These are phyloP conservation scores for Tuber melanosporum DNA, from an alignment of 495 filamentous ascomycete species.

Conservation along the genomic window DNA sequence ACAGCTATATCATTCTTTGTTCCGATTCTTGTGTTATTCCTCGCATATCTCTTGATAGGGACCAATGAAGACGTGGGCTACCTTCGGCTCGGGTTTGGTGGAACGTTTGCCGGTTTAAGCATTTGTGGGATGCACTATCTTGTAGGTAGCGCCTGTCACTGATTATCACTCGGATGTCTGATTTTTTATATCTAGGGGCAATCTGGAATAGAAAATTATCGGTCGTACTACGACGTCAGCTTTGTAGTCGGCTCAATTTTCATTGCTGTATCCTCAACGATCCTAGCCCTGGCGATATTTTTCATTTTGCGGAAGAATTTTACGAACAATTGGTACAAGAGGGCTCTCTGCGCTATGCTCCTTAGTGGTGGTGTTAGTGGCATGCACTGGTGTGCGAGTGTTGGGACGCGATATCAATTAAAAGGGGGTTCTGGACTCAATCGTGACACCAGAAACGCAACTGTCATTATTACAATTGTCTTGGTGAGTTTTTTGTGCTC, in stretches of 20 bases:
- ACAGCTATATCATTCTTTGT: conserved; percentile 75
- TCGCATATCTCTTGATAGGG: conserved; percentile 63
- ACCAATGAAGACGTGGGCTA: conserved; percentile 52
- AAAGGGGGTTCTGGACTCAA: conserved; percentile 39
- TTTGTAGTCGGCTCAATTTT: conserved; percentile 63
- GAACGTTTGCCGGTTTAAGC: conserved; percentile 61
- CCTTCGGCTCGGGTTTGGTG: conserved; percentile 56
- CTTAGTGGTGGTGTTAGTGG: conserved; percentile 70
- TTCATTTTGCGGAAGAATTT: conserved; percentile 70
- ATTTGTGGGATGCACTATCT: conserved; percentile 90
- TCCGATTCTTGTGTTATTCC: conserved; percentile 64
- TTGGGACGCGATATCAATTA: conserved; percentile 61
- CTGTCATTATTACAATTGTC: conserved; percentile 58
- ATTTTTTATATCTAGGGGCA: conserved; percentile 48
- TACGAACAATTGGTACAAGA: conserved; percentile 71
- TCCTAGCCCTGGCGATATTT: conserved; percentile 63
- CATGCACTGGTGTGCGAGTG: conserved; percentile 80
- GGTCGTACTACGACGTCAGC: conserved; percentile 50
- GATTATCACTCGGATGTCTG: neutral
- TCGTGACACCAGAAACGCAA: conserved; percentile 48
- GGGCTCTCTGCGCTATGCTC: conserved; percentile 57
- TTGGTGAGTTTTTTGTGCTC: conserved; percentile 48
- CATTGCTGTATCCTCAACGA: conserved; percentile 66
- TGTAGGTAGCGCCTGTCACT: conserved; percentile 38
- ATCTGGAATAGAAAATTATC: conserved; percentile 72